A percentile compares a stretch with the other conserved stretches of the same genome.
Evolutionary conservation across 2,329 filamentous ascomycete genomes (phyloP).

Genomic region (Fusarium ramigenum): DNA sequence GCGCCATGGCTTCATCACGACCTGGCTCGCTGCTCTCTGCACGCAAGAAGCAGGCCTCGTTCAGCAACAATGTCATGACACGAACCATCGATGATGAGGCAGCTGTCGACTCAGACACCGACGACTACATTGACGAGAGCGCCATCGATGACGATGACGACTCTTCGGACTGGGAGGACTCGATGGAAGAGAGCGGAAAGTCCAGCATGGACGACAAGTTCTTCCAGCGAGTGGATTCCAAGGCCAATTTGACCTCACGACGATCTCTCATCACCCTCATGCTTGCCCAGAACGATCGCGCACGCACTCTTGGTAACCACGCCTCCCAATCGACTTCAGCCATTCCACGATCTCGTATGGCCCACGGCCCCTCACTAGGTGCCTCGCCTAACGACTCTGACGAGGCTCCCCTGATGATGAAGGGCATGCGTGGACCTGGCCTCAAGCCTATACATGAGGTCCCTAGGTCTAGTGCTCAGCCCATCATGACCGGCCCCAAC

Average conservation of each 20-base stretch:
- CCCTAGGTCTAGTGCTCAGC: conserved; percentile 75
- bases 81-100: conserved; percentile 69
- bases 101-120: conserved; percentile 67
- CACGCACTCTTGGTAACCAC: conserved; percentile 73
- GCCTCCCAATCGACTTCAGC: conserved; percentile 75
- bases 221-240: conserved; percentile 92
- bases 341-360: conserved; percentile 69
- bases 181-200: conserved; percentile 81
- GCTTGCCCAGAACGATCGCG: conserved; percentile 80
- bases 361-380: conserved; percentile 55
- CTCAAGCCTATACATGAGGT: conserved; percentile 68
- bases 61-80: conserved; percentile 78
- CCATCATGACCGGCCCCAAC: conserved; percentile 79
- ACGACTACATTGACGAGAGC: conserved; percentile 81
- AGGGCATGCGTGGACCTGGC: conserved; percentile 60
- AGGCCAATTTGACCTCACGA: conserved; percentile 83
- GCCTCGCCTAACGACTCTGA: conserved; percentile 67
- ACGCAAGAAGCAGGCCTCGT: conserved; percentile 82
- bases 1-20: conserved; percentile 57
- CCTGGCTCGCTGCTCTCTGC: conserved; percentile 52
- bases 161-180: conserved; percentile 69
- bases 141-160: conserved; percentile 81
- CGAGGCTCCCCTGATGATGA: conserved; percentile 72
- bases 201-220: conserved; percentile 84
- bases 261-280: conserved; percentile 90